Evolutionary conservation across 1,284 basidiomycete genomes (phyloP), one percentile per base, ranked within the genome.

Genomic region (Ganoderma boninense): DNA sequence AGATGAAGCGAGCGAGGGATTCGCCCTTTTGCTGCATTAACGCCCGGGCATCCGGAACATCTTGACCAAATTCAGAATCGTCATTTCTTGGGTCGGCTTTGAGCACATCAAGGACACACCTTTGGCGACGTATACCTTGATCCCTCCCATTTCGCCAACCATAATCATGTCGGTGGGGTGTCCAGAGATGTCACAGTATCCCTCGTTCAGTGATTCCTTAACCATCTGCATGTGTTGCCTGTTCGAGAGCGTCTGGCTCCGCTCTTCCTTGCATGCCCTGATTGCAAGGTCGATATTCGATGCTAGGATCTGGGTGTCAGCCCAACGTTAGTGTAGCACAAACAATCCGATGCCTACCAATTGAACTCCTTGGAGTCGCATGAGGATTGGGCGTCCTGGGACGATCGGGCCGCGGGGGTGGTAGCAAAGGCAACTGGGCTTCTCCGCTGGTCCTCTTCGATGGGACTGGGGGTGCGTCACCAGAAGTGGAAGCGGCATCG

Each of bases 121-220:
- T 83, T 87, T 84, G 1, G 92, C 87, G 2, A 90, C 82, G 80
- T 89, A 97, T 16, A 96, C 81, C 76, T 89, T 92, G 73, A 94
- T 82, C 57, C 83, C 83, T 3, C 87, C 89, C 83, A 93, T 89
- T 74, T 87, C 75, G 90, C 94, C 92, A 26, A 92, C 82, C 40
- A 87, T 80, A 38, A 83, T 84, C 63, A 96, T 81, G 79, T 95
- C 87, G 2, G 89, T 90, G 16, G 84, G 84, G 63, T 88, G 85
- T 2, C 93, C 95, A 64, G 90, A 91, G 10, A 91, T 82, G 80
- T 97, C 95, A 74, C 95, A 97, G 78, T 96, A 97, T 3, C 92
- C 90, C 71, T 94, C 91, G 74, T 95, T 87, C 42, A 92, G 75
- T 1, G 89, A 88, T 78, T 97, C 95, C 73, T 90, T 91, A 23